Percentiles rank a stretch among this genome's conserved stretches.
These are phyloP conservation scores for Eremothecium coryli DNA, from an alignment of 1,139 yeast species.

Conservation along the genomic window DNA sequence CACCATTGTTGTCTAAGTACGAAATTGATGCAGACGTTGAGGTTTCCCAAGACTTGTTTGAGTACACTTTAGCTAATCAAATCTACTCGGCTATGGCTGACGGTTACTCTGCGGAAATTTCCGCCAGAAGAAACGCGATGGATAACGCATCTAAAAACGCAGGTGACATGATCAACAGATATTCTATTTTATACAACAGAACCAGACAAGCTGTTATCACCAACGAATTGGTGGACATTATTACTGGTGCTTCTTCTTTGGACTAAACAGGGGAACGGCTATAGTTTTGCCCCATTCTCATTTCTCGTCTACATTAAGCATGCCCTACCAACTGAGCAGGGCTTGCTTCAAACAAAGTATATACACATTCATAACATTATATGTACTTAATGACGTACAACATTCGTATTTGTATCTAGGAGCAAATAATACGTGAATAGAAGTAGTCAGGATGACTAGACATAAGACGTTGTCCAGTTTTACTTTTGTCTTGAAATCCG, in stretches of 20 bases:
- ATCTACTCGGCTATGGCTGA: slow-evolving; percentile 90
- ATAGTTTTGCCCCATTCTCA: background rate
- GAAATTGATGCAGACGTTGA: slow-evolving; percentile 74
- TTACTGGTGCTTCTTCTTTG: slow-evolving; percentile 98
- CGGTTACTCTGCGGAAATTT: slow-evolving; percentile 96
- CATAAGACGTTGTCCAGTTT: no score
- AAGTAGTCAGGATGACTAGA: no score
- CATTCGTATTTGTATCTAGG: no score
- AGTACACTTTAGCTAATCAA: slow-evolving; percentile 85
- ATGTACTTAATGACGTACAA: slow-evolving; percentile 3
- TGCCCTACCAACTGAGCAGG: no score
- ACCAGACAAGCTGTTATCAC: slow-evolving; percentile 99
- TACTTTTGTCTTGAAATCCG: no score
- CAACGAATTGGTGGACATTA: slow-evolving; percentile 98
- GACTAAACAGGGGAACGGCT: slow-evolving; percentile 42
- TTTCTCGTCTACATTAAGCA: background rate
- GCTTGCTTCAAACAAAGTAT: no score
- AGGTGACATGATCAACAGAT: slow-evolving; percentile 94
- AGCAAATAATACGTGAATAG: no score
- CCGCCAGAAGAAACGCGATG: slow-evolving; percentile 99
- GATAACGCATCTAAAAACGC: slow-evolving; percentile 99
- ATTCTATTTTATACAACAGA: slow-evolving; percentile 97
- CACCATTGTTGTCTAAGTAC: slow-evolving; percentile 81
- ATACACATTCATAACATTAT: slow-evolving; percentile 1
- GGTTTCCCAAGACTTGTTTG: slow-evolving; percentile 55